These are phyloP conservation scores for Boletellus ananiceps DNA, from an alignment of 768 basidiomycete species.

Conservation along the genomic window DNA sequence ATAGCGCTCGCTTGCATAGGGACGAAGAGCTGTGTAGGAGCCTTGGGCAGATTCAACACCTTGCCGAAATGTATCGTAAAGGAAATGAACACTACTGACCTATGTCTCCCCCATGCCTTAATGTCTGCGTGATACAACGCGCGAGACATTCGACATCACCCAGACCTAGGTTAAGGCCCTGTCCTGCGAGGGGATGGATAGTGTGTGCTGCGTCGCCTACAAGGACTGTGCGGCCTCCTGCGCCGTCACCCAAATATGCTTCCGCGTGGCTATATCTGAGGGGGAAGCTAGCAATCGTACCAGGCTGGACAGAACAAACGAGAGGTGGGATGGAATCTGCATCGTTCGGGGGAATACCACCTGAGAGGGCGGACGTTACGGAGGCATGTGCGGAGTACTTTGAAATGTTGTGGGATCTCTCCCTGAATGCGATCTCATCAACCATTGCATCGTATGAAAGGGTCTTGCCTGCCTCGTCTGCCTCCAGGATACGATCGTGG, in stretches of 20 bases:
- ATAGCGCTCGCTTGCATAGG: slow-evolving; percentile 81
- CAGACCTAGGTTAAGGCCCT: slow-evolving; percentile 93
- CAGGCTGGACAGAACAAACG: slow-evolving; percentile 63
- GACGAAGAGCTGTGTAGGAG: slow-evolving; percentile 65
- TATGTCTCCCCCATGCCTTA: slow-evolving; percentile 71
- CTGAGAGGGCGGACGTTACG: slow-evolving; percentile 28
- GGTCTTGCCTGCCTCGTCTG: slow-evolving; percentile 39
- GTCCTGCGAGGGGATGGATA: slow-evolving; percentile 91
- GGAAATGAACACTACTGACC: slow-evolving; percentile 43
- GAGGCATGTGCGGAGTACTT: slow-evolving; percentile 61
- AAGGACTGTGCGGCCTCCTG: slow-evolving; percentile 69
- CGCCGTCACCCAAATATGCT: slow-evolving; percentile 72
- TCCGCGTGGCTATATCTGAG: slow-evolving; percentile 84
- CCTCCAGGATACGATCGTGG: slow-evolving; percentile 55
- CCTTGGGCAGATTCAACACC: slow-evolving; percentile 38
- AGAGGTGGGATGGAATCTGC: slow-evolving; percentile 68
- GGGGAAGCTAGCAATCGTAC: slow-evolving; percentile 86
- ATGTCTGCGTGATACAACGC: slow-evolving; percentile 53
- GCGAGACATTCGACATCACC: slow-evolving; percentile 76
- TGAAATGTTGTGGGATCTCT: slow-evolving; percentile 64
- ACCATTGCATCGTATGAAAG: slow-evolving; percentile 47
- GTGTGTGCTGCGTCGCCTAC: slow-evolving; percentile 97
- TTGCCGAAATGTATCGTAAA: neutral
- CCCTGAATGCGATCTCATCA: slow-evolving; percentile 69
- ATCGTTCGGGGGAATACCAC: slow-evolving; percentile 58